Conservation (phyloP, 495 filamentous ascomycete genomes). For the Bacidia rubella region DNA sequence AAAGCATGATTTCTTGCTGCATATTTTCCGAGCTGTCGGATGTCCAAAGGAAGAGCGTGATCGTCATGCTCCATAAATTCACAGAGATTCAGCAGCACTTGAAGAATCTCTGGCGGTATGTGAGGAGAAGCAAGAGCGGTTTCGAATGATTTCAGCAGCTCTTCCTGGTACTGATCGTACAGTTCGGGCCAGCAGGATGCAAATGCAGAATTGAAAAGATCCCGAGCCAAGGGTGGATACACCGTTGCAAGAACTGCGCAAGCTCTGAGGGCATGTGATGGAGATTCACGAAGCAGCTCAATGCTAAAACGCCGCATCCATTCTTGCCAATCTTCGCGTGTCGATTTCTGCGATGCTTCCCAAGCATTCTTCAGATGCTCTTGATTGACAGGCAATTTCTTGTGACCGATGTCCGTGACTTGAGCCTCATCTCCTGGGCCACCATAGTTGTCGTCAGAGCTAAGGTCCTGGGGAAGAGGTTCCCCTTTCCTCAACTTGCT, state of each 20-base stretch:
- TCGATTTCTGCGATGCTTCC: conserved; percentile 92
- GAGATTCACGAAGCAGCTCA: conserved; percentile 87
- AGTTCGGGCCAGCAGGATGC: conserved; percentile 98
- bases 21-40: conserved; percentile 80
- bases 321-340: conserved; percentile 95
- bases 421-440: conserved; percentile 63
- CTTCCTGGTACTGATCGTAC: conserved; percentile 89
- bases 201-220: conserved; percentile 95
- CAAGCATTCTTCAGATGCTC: conserved; percentile 95
- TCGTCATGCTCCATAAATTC: conserved; percentile 99
- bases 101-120: conserved; percentile 88
- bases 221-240: conserved; percentile 80
- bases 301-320: conserved; percentile 97
- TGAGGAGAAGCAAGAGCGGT: conserved; percentile 83
- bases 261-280: conserved; percentile 83
- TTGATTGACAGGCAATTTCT: conserved; percentile 91
- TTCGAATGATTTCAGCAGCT: conserved; percentile 88
- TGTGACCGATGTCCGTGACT: conserved; percentile 70
- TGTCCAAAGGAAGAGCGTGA: conserved; percentile 94
- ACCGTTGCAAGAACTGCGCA: conserved; percentile 84
- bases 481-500: conserved; percentile 90
- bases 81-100: conserved; percentile 86
- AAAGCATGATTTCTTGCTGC: conserved; percentile 93
- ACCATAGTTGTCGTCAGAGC: conserved; percentile 70
- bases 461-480: conserved; percentile 83